Evolutionary conservation across 1,284 basidiomycete genomes (phyloP).

Genomic region (Marasmius fiardii): DNA sequence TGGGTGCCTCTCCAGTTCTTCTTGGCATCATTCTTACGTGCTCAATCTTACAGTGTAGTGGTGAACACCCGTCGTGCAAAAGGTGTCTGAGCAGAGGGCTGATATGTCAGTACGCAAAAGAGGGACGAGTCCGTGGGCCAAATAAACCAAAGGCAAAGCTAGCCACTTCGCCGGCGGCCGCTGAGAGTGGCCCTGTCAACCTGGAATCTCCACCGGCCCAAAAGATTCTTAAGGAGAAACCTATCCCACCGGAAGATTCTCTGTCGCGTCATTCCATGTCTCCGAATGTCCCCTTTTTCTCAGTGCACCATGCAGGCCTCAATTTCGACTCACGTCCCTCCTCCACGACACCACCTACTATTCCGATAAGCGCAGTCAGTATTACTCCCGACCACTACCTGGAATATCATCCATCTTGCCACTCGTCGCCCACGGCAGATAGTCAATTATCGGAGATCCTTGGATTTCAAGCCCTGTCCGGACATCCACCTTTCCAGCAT

Average conservation of each 20-base stretch:
- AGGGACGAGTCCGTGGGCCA: conserved; percentile 60
- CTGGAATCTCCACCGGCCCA: background rate
- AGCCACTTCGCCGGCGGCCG: background rate
- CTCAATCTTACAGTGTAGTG: conserved; percentile 43
- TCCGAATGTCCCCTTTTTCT: background rate
- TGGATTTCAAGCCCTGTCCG: no score
- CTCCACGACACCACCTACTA: background rate
- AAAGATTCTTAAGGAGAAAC: no score
- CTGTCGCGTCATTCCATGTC: background rate
- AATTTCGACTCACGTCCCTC: no score
- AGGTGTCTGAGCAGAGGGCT: conserved; percentile 49
- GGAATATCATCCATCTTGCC: background rate
- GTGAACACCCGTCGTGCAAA: conserved; percentile 55
- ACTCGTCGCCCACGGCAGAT: background rate
- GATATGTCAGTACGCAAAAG: conserved; percentile 55
- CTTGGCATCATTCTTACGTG: background rate
- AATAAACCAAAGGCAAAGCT: conserved; percentile 41
- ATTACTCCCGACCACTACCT: background rate
- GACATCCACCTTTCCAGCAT: no score
- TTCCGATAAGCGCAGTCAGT: background rate
- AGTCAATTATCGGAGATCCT: no score
- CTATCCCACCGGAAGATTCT: no score
- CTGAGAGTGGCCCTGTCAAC: background rate
- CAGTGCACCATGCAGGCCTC: background rate
- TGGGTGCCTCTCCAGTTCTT: conserved; percentile 1